Base-by-base conservation (phyloP, 805 yeast species). In the Saccharomyces mikatae region DNA sequence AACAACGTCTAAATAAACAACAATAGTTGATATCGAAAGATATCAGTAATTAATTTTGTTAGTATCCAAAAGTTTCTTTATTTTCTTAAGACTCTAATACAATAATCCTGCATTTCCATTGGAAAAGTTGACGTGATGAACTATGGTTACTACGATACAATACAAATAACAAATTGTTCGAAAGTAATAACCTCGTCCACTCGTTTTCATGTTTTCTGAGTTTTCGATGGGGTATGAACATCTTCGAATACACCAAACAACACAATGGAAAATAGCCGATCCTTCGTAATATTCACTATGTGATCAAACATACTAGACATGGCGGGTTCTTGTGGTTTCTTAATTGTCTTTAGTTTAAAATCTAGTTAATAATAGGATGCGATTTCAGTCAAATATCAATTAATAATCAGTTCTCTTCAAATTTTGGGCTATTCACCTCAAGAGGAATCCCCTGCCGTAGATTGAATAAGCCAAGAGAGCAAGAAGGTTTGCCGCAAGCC, bases 1-100 rank as follows among this genome's bases (percentile, higher is more conserved):
- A 74, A 63, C 68, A 54, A 64, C 57, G 56, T 58, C 44, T 36
- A 36, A 17, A 36, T 8, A 13, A 31, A 17, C n/a, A 36, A 36
- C 17, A 36, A 9, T 9, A 17, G 6, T 36, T 2, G 44, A 36
- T 36, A 36, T 36, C 44, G 44, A 11, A 17, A 17, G 44, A 36
- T 6, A 36, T 17, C 44, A n/a, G 3, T n/a, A 17, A 17, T 10
- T 21, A 36, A 36, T 36, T 8, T 6, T 9, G 44, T 36, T 36
- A 36, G 44, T 36, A 36, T 36, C 11, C 44, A 29, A 32, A n/a
- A 14, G 44, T n/a, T 36, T 17, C 13, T 36, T 36, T 21, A 17
- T 21, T 36, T 36, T 24, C 26, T 24, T 24, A 4, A 24, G 6
- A 32, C 13, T 17, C 41, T 36, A 2, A 5, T 6, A 21, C 8